These are phyloP conservation scores for Cystobasidium pallidum DNA, from an alignment of 1,284 basidiomycete species.

Conservation along the genomic window DNA sequence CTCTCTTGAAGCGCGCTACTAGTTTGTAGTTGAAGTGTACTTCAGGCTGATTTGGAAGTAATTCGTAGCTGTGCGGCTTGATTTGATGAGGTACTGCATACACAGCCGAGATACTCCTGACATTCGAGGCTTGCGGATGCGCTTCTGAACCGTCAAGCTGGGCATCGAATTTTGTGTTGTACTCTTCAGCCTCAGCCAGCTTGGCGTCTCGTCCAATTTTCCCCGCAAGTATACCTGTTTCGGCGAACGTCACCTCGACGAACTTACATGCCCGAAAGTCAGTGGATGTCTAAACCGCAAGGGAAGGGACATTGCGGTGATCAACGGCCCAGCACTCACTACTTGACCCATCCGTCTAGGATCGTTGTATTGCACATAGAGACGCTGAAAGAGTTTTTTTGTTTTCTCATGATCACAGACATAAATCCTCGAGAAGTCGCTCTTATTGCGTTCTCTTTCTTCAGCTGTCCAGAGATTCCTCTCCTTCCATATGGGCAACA, in stretches of 20 bases:
- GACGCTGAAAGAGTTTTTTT: not conserved
- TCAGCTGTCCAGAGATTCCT: not conserved
- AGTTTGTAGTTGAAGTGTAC: constrained; percentile 7
- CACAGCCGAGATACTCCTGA: constrained; percentile 1
- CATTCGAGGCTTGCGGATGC: not conserved
- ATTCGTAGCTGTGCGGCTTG: constrained; percentile 2
- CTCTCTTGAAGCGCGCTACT: constrained; percentile 19
- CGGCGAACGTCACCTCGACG: not conserved
- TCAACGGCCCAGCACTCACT: not conserved
- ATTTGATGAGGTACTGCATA: constrained; percentile 3
- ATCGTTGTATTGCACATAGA: not conserved
- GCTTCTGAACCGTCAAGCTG: not conserved
- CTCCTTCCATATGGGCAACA: constrained; percentile 61
- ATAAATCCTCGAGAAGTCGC: not conserved
- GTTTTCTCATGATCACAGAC: constrained; percentile 1
- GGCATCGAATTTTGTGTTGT: not conserved
- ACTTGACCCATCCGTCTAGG: not conserved
- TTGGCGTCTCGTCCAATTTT: not conserved
- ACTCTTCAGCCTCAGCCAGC: not conserved
- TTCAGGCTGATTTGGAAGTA: constrained; percentile 23
- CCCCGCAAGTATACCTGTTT: not conserved
- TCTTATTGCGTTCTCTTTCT: constrained; percentile 6
- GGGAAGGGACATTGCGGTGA: not conserved
- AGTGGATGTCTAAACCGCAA: not conserved
- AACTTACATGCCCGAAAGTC: not conserved